Evolutionary conservation across 2,329 filamentous ascomycete genomes (phyloP).

Genomic region (Cryoendolithus antarcticus): DNA sequence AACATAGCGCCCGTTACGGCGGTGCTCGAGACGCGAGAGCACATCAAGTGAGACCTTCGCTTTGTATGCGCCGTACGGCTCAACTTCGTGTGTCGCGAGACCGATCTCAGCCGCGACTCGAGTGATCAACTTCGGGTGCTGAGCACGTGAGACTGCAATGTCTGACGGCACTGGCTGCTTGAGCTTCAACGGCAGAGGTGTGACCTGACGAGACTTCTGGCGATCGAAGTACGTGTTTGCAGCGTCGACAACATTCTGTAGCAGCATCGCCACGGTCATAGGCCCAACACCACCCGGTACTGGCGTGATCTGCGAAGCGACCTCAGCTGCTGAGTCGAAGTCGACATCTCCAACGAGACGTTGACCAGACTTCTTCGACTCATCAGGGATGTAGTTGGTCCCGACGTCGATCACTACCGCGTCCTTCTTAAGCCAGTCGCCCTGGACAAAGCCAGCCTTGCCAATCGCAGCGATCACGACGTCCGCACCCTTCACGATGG

Average conservation of each 20-base stretch:
- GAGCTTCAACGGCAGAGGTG: slow-evolving; percentile 72
- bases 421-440: slow-evolving; percentile 88
- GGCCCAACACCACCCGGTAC: slow-evolving; percentile 94
- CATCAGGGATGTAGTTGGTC: slow-evolving; percentile 87
- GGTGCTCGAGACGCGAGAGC: slow-evolving; percentile 73
- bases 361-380: slow-evolving; percentile 81
- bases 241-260: slow-evolving; percentile 88
- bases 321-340: slow-evolving; percentile 68
- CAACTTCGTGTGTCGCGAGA: slow-evolving; percentile 76
- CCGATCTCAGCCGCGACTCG: slow-evolving; percentile 75
- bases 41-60: slow-evolving; percentile 82
- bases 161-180: slow-evolving; percentile 81
- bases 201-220: slow-evolving; percentile 67
- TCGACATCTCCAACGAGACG: slow-evolving; percentile 92
- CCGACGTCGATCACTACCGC: slow-evolving; percentile 96
- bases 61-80: slow-evolving; percentile 91
- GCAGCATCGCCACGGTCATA: slow-evolving; percentile 97
- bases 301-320: slow-evolving; percentile 87
- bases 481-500: slow-evolving; percentile 71
- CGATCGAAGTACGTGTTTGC: slow-evolving; percentile 70
- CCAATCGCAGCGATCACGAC: slow-evolving; percentile 89
- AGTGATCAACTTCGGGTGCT: slow-evolving; percentile 85
- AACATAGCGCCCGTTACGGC: slow-evolving; percentile 79
- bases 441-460: slow-evolving; percentile 74
- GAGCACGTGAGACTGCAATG: slow-evolving; percentile 78